A percentile compares a stretch with the other conserved stretches of the same genome.
Evolutionary conservation across 2,329 filamentous ascomycete genomes (phyloP).

Genomic region (Penicillium janthinellum): DNA sequence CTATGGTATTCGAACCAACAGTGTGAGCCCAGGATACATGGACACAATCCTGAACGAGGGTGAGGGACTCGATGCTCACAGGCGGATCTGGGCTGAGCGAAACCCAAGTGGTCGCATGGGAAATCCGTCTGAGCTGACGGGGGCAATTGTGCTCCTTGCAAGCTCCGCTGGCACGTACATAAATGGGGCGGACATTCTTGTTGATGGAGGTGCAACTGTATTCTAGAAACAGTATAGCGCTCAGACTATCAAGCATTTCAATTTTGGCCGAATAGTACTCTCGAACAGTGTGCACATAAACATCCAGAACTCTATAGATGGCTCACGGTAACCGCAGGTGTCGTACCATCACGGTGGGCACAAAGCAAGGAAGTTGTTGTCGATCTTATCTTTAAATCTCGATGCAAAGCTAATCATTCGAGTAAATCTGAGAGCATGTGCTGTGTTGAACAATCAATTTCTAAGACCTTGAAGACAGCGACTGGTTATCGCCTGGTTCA

Average conservation of each 20-base stretch:
- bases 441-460: background rate
- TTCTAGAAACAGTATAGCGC: slow-evolving; percentile 2
- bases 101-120: slow-evolving; percentile 70
- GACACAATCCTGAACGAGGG: slow-evolving; percentile 74
- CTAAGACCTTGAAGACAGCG: background rate
- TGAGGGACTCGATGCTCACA: slow-evolving; percentile 56
- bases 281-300: background rate
- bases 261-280: background rate
- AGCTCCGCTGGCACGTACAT: slow-evolving; percentile 67
- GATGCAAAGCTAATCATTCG: background rate
- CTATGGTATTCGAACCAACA: slow-evolving; percentile 71
- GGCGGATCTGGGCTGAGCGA: slow-evolving; percentile 59
- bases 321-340: too few relatives aligned
- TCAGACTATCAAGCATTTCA: too few relatives aligned
- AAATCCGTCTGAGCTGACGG: slow-evolving; percentile 62
- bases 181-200: slow-evolving; percentile 66
- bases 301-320: too few relatives aligned
- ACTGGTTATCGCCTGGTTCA: background rate
- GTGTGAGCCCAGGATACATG: slow-evolving; percentile 74
- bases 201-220: slow-evolving; percentile 57
- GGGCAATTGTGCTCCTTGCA: slow-evolving; percentile 62
- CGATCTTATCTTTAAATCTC: background rate
- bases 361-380: background rate
- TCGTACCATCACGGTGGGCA: too few relatives aligned
- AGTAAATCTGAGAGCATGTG: background rate